These are phyloP conservation scores for Penicillium griseofulvum DNA, from an alignment of 2,329 filamentous ascomycete species.

Conservation along the genomic window DNA sequence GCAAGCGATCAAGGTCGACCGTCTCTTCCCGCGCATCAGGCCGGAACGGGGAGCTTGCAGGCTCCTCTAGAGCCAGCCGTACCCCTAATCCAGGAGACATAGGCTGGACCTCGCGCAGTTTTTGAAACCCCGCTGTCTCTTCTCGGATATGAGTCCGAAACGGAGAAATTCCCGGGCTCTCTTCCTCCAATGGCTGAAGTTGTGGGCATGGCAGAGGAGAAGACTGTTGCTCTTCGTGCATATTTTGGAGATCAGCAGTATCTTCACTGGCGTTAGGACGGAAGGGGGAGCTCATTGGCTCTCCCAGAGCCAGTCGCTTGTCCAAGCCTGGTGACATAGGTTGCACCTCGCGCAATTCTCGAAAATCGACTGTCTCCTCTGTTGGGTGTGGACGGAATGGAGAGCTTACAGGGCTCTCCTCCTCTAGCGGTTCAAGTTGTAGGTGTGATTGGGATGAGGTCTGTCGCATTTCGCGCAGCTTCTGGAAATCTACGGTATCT, in stretches of 20 bases:
- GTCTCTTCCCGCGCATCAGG: constrained; percentile 31
- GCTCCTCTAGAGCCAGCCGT: constrained; percentile 16
- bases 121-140: constrained; percentile 31
- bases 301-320: constrained; percentile 14
- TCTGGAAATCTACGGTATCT: constrained; percentile 34
- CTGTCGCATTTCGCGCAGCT: constrained; percentile 19
- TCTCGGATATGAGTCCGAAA: constrained; percentile 34
- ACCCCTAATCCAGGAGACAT: constrained; percentile 18
- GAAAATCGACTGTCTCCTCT: constrained; percentile 33
- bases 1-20: constrained; percentile 28
- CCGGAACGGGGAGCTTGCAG: constrained; percentile 40
- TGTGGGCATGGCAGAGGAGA: constrained; percentile 10
- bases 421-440: constrained; percentile 9
- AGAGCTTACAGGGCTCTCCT: constrained; percentile 32
- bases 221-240: constrained; percentile 14
- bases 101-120: constrained; percentile 17
- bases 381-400: constrained; percentile 35
- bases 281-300: constrained; percentile 41
- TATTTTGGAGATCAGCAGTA: constrained; percentile 29
- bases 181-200: constrained; percentile 6
- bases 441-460: constrained; percentile 7
- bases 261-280: constrained; percentile 31
- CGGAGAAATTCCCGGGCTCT: constrained; percentile 35
- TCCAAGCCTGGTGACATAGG: constrained; percentile 17
- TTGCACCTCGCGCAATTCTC: constrained; percentile 20